These are phyloP conservation scores for Trichaptum fuscoviolaceum DNA, from an alignment of 768 basidiomycete genomes.

Conservation along the genomic window DNA sequence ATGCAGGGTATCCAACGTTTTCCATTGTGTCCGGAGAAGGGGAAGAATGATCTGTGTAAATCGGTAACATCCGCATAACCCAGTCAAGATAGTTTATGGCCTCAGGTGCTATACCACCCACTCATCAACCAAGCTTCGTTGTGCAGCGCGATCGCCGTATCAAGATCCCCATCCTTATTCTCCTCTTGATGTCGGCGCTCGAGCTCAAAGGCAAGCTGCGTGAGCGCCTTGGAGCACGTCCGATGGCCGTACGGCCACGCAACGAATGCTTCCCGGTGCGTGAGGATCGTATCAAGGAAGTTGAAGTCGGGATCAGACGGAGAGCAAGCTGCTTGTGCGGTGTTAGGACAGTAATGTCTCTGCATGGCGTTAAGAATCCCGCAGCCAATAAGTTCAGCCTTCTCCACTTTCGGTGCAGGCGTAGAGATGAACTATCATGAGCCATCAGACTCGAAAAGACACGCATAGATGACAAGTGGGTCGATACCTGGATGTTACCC, in stretches of 20 bases:
- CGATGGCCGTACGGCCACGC: neutral
- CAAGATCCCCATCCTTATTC: slow-evolving; percentile 2
- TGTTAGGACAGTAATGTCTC: neutral
- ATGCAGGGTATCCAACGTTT: neutral
- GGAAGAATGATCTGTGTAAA: neutral
- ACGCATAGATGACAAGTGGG: neutral
- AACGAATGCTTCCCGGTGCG: slow-evolving; percentile 3
- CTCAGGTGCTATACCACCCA: slow-evolving; percentile 3
- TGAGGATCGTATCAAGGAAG: slow-evolving; percentile 5
- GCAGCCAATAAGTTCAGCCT: neutral
- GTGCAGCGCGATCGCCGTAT: slow-evolving; percentile 5
- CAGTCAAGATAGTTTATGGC: neutral
- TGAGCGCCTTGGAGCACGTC: neutral
- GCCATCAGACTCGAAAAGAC: neutral
- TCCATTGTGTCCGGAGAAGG: neutral
- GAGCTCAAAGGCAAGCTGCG: slow-evolving; percentile 1
- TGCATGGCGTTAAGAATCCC: neutral
- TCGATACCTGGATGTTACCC: slow-evolving; percentile 3
- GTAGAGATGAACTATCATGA: slow-evolving; percentile 3
- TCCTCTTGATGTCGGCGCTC: slow-evolving; percentile 1
- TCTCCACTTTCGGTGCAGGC: neutral
- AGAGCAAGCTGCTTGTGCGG: slow-evolving; percentile 1
- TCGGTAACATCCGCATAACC: neutral
- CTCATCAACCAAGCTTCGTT: slow-evolving; percentile 2
- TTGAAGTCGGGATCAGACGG: neutral